Base-by-base conservation (phyloP, 805 yeast species). In the Groenewaldozyma salmanticensis region DNA sequence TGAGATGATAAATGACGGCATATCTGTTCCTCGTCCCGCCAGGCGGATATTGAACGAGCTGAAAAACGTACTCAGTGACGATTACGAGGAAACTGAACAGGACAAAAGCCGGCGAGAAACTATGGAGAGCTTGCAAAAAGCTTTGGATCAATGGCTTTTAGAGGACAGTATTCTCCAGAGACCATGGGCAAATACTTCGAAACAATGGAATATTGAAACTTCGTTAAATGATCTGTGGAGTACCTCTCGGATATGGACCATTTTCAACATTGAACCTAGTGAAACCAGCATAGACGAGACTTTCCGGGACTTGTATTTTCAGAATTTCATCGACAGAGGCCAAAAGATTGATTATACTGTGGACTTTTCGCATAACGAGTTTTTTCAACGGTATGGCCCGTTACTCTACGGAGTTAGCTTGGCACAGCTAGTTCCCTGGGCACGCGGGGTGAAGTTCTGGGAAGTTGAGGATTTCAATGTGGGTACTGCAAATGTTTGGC, bases 1-100 rank as follows among this genome's bases (percentile, higher is more conserved):
- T 18, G 55, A 52, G 35, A 48, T 52, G 52, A 34, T 41, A 7
- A 31, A 35, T 7, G 55, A 52, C 31, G 55, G 56, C 2, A 34
- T 52, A 13, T 31, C 42, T 13, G 45, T 50, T 16, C 40, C 43
- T 9, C 17, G 43, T 19, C 19, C 36, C 17, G 31, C 42, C 4
- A 4, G n/a, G 5, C 21, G 19, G 18, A n/a, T 13, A 6, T 36
- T 6, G 31, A 36, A 24, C 13, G 29, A 24, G 29, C 29, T 24
- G 7, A 7, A 13, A 24, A 36, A 24, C 13, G 29, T 9, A 13
- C 29, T 24, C 13, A 7, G 29, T 9, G 29, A 24, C 7, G 29
- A 24, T 24, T 24, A 9, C 7, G 29, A 24, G 7, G 29, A 24
- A 13, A n/a, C n/a, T n/a, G n/a, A n/a, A n/a, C n/a, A n/a, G n/a